These are phyloP conservation scores for Penicillium concentricum DNA, from an alignment of 2,329 filamentous ascomycete genomes.

Conservation along the genomic window DNA sequence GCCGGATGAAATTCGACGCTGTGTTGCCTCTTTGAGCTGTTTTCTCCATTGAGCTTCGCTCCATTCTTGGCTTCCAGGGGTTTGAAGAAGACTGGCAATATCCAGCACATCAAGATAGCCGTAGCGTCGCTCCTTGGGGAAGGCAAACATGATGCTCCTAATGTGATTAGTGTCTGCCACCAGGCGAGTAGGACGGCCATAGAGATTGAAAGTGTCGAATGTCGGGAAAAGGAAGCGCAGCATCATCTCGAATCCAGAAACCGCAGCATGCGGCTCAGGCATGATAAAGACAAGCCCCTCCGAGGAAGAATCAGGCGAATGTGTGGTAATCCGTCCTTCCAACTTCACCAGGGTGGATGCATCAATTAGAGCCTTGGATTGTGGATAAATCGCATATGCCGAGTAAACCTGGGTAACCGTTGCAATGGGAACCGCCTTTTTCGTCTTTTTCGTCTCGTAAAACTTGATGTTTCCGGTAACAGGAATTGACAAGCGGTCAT, in stretches of 20 bases:
- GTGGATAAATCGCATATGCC: slow-evolving; percentile 92
- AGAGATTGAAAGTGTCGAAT: slow-evolving; percentile 88
- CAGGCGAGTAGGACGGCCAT: slow-evolving; percentile 82
- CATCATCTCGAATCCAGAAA: slow-evolving; percentile 94
- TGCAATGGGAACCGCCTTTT: slow-evolving; percentile 86
- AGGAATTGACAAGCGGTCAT: slow-evolving; percentile 69
- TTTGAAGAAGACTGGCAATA: slow-evolving; percentile 74
- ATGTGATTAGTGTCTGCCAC: slow-evolving; percentile 84
- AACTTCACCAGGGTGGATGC: slow-evolving; percentile 92
- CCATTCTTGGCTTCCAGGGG: slow-evolving; percentile 74
- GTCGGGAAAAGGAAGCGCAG: slow-evolving; percentile 88
- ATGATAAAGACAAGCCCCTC: slow-evolving; percentile 98
- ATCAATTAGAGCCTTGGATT: slow-evolving; percentile 89
- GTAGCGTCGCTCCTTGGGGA: slow-evolving; percentile 83
- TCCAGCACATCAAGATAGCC: slow-evolving; percentile 90
- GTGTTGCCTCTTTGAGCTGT: slow-evolving; percentile 83
- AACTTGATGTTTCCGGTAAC: slow-evolving; percentile 92
- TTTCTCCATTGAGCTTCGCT: slow-evolving; percentile 86
- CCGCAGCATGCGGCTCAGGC: slow-evolving; percentile 89
- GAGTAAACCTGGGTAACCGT: slow-evolving; percentile 88
- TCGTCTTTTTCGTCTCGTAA: slow-evolving; percentile 90
- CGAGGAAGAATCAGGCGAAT: slow-evolving; percentile 73
- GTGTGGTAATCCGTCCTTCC: slow-evolving; percentile 85
- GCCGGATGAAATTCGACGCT: slow-evolving; percentile 44
- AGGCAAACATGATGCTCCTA: slow-evolving; percentile 94